A percentile compares a stretch with the other conserved stretches of the same genome.
phyloP scores from a whole-genome alignment of 768 basidiomycete genomes.

The Bullera alba region DNA sequence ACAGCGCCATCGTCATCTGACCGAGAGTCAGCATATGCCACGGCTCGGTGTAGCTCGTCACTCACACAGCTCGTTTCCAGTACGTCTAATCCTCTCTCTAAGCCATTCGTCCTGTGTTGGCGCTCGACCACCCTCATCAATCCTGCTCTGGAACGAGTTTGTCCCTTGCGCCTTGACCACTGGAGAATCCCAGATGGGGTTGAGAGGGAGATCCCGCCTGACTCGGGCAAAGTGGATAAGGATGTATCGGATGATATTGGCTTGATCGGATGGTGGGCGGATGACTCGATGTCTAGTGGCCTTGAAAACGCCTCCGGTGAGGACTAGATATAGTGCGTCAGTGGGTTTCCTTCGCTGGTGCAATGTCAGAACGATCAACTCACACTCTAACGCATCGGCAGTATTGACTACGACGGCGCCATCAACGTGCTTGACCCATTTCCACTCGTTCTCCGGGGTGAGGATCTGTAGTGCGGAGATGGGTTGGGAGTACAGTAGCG shows the following conservation, averaged over 20 bases:
- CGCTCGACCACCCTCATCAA: constrained; percentile 20
- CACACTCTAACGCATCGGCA: constrained; percentile 25
- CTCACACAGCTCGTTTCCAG: constrained; percentile 24
- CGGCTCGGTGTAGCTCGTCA: too few relatives aligned
- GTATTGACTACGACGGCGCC: constrained; percentile 27
- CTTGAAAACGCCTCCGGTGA: constrained; percentile 24
- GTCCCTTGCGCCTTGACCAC: constrained; percentile 13
- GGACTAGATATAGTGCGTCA: constrained; percentile 5
- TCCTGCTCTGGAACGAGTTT: constrained; percentile 19
- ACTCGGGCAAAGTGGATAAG: constrained; percentile 26
- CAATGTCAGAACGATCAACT: not conserved
- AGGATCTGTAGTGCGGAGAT: constrained; percentile 32
- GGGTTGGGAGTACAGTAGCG: constrained; percentile 26
- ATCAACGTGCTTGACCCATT: constrained; percentile 25
- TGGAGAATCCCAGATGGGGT: constrained; percentile 29
- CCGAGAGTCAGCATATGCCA: not conserved
- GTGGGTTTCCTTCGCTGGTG: not conserved
- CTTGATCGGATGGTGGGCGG: constrained; percentile 28
- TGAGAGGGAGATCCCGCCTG: constrained; percentile 9
- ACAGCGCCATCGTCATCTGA: constrained; percentile 13
- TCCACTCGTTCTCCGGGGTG: constrained; percentile 22
- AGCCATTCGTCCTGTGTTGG: constrained; percentile 31
- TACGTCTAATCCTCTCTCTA: constrained; percentile 25
- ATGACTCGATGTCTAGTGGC: constrained; percentile 30
- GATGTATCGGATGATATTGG: constrained; percentile 25